A percentile compares a stretch with the other conserved stretches of the same genome.
Conservation (phyloP, 2,329 filamentous ascomycete genomes). For the Phaeomoniella chlamydospora region DNA sequence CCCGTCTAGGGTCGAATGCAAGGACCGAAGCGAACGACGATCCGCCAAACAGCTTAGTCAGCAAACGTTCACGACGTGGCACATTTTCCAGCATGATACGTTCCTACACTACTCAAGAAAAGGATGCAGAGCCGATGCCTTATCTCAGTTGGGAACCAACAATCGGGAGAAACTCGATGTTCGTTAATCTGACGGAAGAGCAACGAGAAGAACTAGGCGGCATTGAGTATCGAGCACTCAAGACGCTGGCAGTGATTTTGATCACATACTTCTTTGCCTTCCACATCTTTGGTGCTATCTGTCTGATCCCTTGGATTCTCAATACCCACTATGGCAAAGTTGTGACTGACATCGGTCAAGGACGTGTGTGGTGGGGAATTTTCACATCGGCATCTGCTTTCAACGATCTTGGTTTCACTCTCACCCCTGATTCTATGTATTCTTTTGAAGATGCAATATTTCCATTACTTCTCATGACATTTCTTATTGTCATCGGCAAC, state of each 20-base stretch:
- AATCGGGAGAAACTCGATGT: conserved; percentile 82
- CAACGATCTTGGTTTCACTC: conserved; percentile 85
- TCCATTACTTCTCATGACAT: conserved; percentile 22
- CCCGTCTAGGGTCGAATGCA: conserved; percentile 21
- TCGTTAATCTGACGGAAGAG: conserved; percentile 73
- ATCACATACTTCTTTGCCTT: conserved; percentile 73
- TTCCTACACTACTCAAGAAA: conserved; percentile 19
- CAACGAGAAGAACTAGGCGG: conserved; percentile 91
- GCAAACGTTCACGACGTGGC: conserved; percentile 9
- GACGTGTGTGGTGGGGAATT: conserved; percentile 74
- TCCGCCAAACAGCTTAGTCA: not conserved
- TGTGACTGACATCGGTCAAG: conserved; percentile 47
- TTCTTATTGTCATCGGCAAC: conserved; percentile 23
- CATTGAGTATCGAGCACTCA: conserved; percentile 87
- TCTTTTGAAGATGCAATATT: conserved; percentile 30
- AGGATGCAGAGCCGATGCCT: conserved; percentile 45
- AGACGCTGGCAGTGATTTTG: conserved; percentile 68
- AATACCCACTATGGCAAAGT: conserved; percentile 49
- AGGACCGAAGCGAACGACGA: conserved; percentile 16
- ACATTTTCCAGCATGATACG: conserved; percentile 19
- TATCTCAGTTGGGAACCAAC: conserved; percentile 94
- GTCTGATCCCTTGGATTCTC: conserved; percentile 68
- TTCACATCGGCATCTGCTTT: conserved; percentile 82
- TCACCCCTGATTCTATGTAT: conserved; percentile 85
- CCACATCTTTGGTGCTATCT: conserved; percentile 59